Conservation (phyloP, 2,329 filamentous ascomycete species). For the Penicillium sclerotiorum region DNA sequence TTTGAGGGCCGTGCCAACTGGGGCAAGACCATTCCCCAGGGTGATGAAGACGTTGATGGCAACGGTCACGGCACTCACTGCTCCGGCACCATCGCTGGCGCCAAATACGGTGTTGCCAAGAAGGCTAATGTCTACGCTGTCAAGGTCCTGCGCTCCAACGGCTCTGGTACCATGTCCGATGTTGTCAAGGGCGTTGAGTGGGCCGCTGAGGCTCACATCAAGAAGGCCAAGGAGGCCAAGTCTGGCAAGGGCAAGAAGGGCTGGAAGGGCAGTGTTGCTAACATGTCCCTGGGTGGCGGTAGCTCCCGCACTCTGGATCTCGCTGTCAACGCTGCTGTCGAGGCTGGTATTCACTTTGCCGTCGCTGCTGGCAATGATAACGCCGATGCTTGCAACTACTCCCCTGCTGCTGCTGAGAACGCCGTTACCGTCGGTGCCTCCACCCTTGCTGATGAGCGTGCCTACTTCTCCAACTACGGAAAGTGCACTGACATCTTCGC, state of each 20-base stretch:
- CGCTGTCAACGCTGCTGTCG: constrained; percentile 90
- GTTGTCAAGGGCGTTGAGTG: constrained; percentile 98
- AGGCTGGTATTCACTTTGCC: constrained; percentile 92
- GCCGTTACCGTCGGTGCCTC: constrained; percentile 96
- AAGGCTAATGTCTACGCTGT: constrained; percentile 96
- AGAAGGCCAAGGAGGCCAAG: constrained; percentile 78
- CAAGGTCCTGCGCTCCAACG: constrained; percentile 97
- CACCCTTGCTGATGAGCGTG: constrained; percentile 89
- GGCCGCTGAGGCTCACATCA: constrained; percentile 77
- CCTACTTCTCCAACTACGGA: constrained; percentile 99
- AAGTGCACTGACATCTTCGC: constrained; percentile 99
- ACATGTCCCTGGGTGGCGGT: constrained; percentile 98
- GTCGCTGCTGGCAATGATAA: constrained; percentile 99
- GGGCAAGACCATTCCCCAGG: constrained; percentile 91
- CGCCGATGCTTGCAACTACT: constrained; percentile 98
- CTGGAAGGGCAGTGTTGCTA: constrained; percentile 98
- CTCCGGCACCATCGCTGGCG: constrained; percentile 95
- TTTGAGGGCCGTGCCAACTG: constrained; percentile 94
- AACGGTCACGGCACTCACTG: constrained; percentile 99
- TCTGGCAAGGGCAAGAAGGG: constrained; percentile 79
- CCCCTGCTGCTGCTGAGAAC: constrained; percentile 86
- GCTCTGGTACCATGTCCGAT: constrained; percentile 97
- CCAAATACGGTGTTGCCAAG: constrained; percentile 99
- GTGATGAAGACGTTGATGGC: constrained; percentile 86
- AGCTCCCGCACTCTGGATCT: constrained; percentile 90